Evolutionary conservation across 306 rosid species (phyloP).

Genomic region (Biancaea sappan): DNA sequence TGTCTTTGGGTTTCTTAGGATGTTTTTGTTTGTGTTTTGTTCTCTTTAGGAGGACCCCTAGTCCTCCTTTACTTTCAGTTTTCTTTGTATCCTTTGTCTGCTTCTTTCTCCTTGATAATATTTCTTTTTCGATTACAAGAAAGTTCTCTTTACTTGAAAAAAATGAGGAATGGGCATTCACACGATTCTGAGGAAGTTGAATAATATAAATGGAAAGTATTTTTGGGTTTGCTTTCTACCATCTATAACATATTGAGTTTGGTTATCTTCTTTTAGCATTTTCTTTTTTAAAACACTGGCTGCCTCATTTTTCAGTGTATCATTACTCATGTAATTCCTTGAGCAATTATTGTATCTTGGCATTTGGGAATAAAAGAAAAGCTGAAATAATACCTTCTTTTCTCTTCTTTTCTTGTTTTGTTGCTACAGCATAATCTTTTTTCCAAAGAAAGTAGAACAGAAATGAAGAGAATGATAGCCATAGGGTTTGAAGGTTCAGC

Average conservation of each 20-base stretch:
- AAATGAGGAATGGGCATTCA: neutral
- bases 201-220: neutral
- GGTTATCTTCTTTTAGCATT: neutral
- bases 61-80: too few relatives aligned
- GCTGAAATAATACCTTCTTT: neutral
- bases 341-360: neutral
- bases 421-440: neutral
- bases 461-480: conserved; percentile 80
- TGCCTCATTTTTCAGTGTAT: neutral
- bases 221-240: neutral
- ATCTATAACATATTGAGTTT: neutral
- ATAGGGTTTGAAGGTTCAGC: conserved; percentile 96
- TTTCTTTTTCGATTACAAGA: too few relatives aligned
- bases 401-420: neutral
- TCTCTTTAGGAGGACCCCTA: too few relatives aligned
- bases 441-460: neutral
- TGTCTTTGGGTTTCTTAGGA: too few relatives aligned
- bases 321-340: neutral
- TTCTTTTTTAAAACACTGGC: neutral
- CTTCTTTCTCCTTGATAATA: too few relatives aligned
- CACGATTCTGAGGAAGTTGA: neutral
- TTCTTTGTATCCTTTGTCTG: too few relatives aligned
- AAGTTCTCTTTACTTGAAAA: too few relatives aligned
- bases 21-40: neutral
- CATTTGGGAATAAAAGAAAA: neutral